Evolutionary conservation across 2,329 filamentous ascomycete species (phyloP).

Genomic region (Monilinia fructigena): DNA sequence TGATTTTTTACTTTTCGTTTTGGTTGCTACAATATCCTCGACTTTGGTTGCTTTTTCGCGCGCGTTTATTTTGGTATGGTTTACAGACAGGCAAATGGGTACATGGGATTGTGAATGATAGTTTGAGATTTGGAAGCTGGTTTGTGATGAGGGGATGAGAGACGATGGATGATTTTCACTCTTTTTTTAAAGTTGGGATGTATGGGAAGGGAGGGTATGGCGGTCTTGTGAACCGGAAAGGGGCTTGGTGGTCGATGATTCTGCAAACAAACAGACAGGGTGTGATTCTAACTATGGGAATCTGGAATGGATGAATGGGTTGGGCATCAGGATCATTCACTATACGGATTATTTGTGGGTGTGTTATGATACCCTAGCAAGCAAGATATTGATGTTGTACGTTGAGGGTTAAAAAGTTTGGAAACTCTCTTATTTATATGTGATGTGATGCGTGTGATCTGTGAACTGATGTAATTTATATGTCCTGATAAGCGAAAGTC

Average conservation of each 20-base stretch:
- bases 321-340: conserved; percentile 7
- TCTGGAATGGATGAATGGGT: conserved; percentile 15
- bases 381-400: background rate
- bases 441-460: background rate
- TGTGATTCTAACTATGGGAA: conserved; percentile 2
- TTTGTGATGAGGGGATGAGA: conserved; percentile 15
- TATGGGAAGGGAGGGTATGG: conserved; percentile 5
- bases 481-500: no score
- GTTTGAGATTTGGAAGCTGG: conserved; percentile 7
- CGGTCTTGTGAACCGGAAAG: conserved; percentile 1
- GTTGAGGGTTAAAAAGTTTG: conserved; percentile 8
- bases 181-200: conserved; percentile 12
- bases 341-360: conserved; percentile 18
- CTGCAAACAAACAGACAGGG: background rate
- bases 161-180: conserved; percentile 15
- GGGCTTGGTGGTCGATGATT: conserved; percentile 11
- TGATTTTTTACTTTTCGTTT: conserved; percentile 22
- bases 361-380: conserved; percentile 22
- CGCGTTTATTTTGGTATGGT: conserved; percentile 9
- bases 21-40: conserved; percentile 14
- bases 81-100: conserved; percentile 4
- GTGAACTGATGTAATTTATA: background rate
- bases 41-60: conserved; percentile 19
- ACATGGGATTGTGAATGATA: conserved; percentile 13
- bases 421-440: background rate